Percentiles rank a stretch among this genome's conserved stretches.
These are phyloP conservation scores for Solanum infundibuliforme DNA, from an alignment of 257 asterid species.

Conservation along the genomic window DNA sequence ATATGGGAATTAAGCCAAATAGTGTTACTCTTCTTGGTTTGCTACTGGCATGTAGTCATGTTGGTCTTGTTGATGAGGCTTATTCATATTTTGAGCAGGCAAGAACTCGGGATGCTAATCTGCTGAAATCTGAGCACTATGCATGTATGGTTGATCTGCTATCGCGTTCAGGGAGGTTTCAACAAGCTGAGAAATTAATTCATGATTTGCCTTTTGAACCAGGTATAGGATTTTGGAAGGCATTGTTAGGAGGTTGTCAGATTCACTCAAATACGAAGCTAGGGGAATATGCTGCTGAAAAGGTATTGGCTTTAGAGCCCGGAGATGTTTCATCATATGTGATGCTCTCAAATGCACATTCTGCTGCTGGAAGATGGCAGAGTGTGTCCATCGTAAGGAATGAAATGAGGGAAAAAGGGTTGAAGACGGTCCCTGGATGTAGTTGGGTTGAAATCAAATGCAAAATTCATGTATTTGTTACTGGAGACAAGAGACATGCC, in stretches of 20 bases:
- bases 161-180: conserved; percentile 73
- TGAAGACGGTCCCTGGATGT: conserved; percentile 58
- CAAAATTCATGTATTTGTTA: conserved; percentile 56
- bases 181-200: conserved; percentile 50
- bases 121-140: conserved; percentile 59
- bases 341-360: conserved; percentile 81
- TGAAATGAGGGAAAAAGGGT: conserved; percentile 51
- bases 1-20: conserved; percentile 28
- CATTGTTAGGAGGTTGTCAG: conserved; percentile 72
- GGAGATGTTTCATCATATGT: conserved; percentile 77
- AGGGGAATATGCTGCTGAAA: conserved; percentile 48
- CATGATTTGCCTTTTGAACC: conserved; percentile 67
- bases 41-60: conserved; percentile 60
- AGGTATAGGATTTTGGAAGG: conserved; percentile 87
- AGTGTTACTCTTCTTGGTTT: conserved; percentile 63
- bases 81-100: conserved; percentile 38
- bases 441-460: conserved; percentile 72
- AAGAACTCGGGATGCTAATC: conserved; percentile 19
- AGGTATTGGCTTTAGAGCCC: conserved; percentile 59
- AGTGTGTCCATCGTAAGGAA: conserved; percentile 29
- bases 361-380: conserved; percentile 75
- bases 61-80: conserved; percentile 57
- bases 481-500: conserved; percentile 40
- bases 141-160: conserved; percentile 68
- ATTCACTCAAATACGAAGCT: conserved; percentile 46